Evolutionary conservation across 495 filamentous ascomycete species (phyloP).

Genomic region (Margaritispora aquatica): DNA sequence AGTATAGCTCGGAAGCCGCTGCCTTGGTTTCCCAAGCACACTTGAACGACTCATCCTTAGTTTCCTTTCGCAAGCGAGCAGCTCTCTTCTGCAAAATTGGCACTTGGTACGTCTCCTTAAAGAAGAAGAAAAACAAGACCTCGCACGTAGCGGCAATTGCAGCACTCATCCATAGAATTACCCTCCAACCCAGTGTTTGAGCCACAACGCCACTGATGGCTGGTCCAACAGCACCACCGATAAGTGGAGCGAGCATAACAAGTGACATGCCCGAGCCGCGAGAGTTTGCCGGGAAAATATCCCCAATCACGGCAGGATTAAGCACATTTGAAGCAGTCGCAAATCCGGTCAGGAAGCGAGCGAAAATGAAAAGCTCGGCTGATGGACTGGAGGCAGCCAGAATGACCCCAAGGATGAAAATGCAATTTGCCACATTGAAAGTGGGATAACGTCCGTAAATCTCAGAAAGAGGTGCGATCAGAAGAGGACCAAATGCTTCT

Average conservation of each 20-base stretch:
- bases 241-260: conserved; percentile 40
- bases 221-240: conserved; percentile 39
- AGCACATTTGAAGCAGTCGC: conserved; percentile 49
- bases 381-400: conserved; percentile 37
- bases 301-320: conserved; percentile 52
- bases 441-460: conserved; percentile 48
- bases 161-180: conserved; percentile 50
- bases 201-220: conserved; percentile 48
- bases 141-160: conserved; percentile 41
- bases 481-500: conserved; percentile 49
- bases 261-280: conserved; percentile 45
- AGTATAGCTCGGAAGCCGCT: conserved; percentile 6
- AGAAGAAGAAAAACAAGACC: conserved; percentile 30
- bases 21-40: conserved; percentile 36
- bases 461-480: conserved; percentile 55
- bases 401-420: conserved; percentile 41
- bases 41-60: conserved; percentile 33
- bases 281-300: conserved; percentile 45
- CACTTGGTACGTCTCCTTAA: conserved; percentile 45
- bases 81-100: conserved; percentile 39
- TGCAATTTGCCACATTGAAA: conserved; percentile 42
- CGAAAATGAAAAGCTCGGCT: conserved; percentile 36
- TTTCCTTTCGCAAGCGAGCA: conserved; percentile 34
- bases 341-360: conserved; percentile 43
- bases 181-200: conserved; percentile 45